Evolutionary conservation across 768 basidiomycete species (phyloP).

Genomic region (Russula emetica): DNA sequence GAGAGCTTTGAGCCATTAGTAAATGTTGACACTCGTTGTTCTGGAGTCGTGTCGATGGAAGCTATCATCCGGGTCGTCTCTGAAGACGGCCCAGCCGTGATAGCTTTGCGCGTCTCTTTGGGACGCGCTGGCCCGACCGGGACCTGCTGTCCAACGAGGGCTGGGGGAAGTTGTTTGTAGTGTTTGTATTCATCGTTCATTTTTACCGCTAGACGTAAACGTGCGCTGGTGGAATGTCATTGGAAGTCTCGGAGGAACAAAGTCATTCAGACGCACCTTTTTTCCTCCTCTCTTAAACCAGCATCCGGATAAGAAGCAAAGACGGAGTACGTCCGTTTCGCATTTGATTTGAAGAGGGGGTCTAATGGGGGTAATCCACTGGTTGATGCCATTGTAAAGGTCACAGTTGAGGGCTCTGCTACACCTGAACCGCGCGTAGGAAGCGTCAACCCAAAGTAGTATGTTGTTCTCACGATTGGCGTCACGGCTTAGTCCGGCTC

Average conservation of each 20-base stretch:
- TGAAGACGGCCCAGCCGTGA: constrained; percentile 67
- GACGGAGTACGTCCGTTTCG: constrained; percentile 68
- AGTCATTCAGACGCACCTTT: constrained; percentile 47
- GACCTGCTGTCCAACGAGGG: constrained; percentile 75
- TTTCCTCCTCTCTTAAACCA: constrained; percentile 58
- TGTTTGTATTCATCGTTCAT: constrained; percentile 87
- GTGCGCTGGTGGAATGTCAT: constrained; percentile 43
- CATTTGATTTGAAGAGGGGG: constrained; percentile 54
- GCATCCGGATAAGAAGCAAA: constrained; percentile 67
- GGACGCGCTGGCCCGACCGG: constrained; percentile 77
- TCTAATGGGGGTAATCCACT: constrained; percentile 56
- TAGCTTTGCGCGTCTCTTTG: constrained; percentile 56
- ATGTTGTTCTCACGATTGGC: background rate
- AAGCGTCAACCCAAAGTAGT: background rate
- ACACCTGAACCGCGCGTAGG: background rate
- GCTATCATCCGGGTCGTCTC: constrained; percentile 55
- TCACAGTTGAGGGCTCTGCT: background rate
- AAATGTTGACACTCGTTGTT: constrained; percentile 65
- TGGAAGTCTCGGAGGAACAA: background rate
- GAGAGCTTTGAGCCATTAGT: constrained; percentile 62
- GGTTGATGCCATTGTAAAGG: constrained; percentile 37
- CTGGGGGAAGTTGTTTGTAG: constrained; percentile 77
- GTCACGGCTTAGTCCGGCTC: background rate
- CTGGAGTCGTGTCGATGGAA: constrained; percentile 68
- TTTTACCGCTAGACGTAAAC: constrained; percentile 74